These are phyloP conservation scores for Fusarium dlaminii DNA, from an alignment of 2,329 filamentous ascomycete genomes.

Conservation along the genomic window DNA sequence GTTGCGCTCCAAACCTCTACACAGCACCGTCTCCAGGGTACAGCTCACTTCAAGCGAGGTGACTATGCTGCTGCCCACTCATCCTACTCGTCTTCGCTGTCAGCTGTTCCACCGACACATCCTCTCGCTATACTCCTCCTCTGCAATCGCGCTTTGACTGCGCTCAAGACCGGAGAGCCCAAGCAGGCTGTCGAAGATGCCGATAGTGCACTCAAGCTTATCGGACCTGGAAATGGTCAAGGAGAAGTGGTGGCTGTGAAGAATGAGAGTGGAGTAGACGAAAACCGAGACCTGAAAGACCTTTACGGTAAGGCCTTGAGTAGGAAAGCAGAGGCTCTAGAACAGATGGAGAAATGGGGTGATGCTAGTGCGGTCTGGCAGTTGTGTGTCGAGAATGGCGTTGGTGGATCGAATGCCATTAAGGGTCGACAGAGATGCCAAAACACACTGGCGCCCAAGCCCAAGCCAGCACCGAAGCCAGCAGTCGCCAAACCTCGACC, in stretches of 20 bases:
- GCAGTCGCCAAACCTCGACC: constrained; percentile 58
- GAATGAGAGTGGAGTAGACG: constrained; percentile 63
- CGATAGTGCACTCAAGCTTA: constrained; percentile 80
- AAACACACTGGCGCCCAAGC: constrained; percentile 79
- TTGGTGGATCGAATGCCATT: constrained; percentile 85
- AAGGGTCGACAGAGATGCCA: constrained; percentile 91
- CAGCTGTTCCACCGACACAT: constrained; percentile 78
- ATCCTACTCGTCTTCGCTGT: constrained; percentile 81
- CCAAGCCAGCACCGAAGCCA: constrained; percentile 57
- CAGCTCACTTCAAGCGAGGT: constrained; percentile 91
- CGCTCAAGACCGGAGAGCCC: constrained; percentile 89
- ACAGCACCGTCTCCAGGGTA: constrained; percentile 81
- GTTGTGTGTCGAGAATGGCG: constrained; percentile 81
- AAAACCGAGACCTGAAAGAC: constrained; percentile 86
- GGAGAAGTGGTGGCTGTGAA: constrained; percentile 80
- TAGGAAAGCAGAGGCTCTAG: constrained; percentile 93
- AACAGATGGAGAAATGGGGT: constrained; percentile 93
- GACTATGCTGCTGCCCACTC: constrained; percentile 89
- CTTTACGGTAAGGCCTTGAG: constrained; percentile 93
- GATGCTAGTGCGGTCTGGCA: constrained; percentile 87
- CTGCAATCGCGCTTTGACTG: constrained; percentile 89
- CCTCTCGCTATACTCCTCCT: constrained; percentile 89
- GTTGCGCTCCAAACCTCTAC: constrained; percentile 78
- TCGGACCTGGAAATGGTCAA: constrained; percentile 81
- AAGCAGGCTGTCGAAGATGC: constrained; percentile 88